Evolutionary conservation across 192 early-diverging fungal genomes (phyloP), one percentile per base, ranked within the genome.

Genomic region (Coemansia sp.): DNA sequence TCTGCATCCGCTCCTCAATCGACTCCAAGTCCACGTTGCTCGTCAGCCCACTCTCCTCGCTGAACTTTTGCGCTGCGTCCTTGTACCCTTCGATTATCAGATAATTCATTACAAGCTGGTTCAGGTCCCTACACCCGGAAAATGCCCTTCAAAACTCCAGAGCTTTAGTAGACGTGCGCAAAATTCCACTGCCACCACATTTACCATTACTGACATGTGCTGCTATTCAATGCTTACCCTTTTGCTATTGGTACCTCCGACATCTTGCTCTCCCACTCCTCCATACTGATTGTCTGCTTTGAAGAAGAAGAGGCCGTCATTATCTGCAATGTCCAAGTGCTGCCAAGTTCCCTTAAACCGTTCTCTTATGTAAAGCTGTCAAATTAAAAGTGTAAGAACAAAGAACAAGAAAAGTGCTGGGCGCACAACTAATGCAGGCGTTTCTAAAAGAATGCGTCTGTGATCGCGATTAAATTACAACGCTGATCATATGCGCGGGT

Each of bases 31-130:
- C 94, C 5, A 95, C 88, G 14, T 73, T 85, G 5, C 93, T 90
- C 31, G 85, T 76, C 3, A 98, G 75, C 0, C 93, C 92, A 54
- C 92, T 87, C 66, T 99, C 97, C 36, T 86, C 73, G 68, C 89
- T 91, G 68, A 99, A 97, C 78, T 95, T 93, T 78, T 98, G 93
- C 0, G 95, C 97, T 0, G 97, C 97, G 72, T 98, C 95, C 78
- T 96, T 98, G 86, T 95, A 98, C 7, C 97, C 97, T 77, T 99
- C 97, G 53, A 99, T 95, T 11, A 98, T 89, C 22, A 99, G 81
- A 62, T 99, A 99, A 85, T 99, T 97, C 96, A 99, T 98, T 33
- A 99, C 88, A 23, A 99, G 87, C 74, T 94, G 94, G 87, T 98
- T 98, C 51, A 99, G 84, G 79, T 97, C 95, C 23, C 93, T 91